These are phyloP conservation scores for Hemileccinum impolitum DNA, from an alignment of 768 basidiomycete genomes.

Conservation along the genomic window DNA sequence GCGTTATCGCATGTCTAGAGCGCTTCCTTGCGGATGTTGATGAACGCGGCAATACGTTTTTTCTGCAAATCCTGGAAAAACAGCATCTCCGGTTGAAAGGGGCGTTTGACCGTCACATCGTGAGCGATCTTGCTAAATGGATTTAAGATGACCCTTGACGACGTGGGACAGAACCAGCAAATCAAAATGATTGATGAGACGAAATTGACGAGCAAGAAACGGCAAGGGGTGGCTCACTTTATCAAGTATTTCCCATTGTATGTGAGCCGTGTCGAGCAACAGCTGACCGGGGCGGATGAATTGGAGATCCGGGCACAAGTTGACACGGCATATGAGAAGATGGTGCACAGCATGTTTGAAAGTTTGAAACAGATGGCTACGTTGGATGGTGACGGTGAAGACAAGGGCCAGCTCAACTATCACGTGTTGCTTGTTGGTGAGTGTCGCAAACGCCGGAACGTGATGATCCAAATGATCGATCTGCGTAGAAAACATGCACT, in stretches of 20 bases:
- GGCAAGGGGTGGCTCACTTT: slow-evolving; percentile 88
- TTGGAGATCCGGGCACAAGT: slow-evolving; percentile 76
- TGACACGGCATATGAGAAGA: slow-evolving; percentile 81
- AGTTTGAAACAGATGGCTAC: slow-evolving; percentile 95
- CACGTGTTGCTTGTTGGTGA: slow-evolving; percentile 92
- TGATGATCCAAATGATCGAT: slow-evolving; percentile 2
- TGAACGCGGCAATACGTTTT: slow-evolving; percentile 70
- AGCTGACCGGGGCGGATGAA: slow-evolving; percentile 72
- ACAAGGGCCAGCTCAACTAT: slow-evolving; percentile 95
- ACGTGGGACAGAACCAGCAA: slow-evolving; percentile 64
- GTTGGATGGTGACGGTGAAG: slow-evolving; percentile 88
- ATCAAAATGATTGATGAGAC: slow-evolving; percentile 86
- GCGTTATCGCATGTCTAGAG: slow-evolving; percentile 77
- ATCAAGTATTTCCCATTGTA: slow-evolving; percentile 92
- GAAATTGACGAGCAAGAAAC: slow-evolving; percentile 88
- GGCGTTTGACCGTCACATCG: slow-evolving; percentile 75
- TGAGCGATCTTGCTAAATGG: slow-evolving; percentile 31
- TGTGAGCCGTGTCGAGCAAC: slow-evolving; percentile 76
- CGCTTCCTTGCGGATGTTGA: slow-evolving; percentile 73
- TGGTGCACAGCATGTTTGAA: slow-evolving; percentile 90
- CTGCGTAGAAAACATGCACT: slow-evolving; percentile 88
- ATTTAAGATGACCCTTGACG: slow-evolving; percentile 1
- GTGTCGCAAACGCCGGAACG: slow-evolving; percentile 21
- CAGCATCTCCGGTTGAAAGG: slow-evolving; percentile 75
- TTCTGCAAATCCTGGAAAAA: slow-evolving; percentile 74